phyloP scores from a whole-genome alignment of 2,329 filamentous ascomycete species.

The Dothideomycetes sp. region DNA sequence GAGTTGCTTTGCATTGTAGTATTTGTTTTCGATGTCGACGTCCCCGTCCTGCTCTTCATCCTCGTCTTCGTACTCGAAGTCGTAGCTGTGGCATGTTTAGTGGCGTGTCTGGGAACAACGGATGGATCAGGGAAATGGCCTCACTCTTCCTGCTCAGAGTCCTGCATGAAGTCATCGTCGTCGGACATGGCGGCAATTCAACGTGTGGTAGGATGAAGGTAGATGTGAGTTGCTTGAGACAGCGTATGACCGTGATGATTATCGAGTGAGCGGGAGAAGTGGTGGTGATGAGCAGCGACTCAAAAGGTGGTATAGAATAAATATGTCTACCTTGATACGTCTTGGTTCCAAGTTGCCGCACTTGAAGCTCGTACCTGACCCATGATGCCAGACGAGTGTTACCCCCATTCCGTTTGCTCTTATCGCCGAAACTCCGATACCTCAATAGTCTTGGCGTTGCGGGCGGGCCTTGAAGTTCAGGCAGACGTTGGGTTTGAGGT shows the following conservation, averaged over 20 bases:
- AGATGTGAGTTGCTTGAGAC: neutral
- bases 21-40: conserved; percentile 97
- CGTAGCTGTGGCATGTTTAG: conserved; percentile 50
- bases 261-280: too few species aligned
- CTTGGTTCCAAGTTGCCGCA: too few species aligned
- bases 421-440: too few species aligned
- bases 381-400: too few species aligned
- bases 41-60: conserved; percentile 81
- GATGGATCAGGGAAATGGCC: conserved; percentile 12
- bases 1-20: conserved; percentile 98
- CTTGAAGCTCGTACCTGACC: too few species aligned
- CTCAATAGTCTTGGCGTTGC: too few species aligned
- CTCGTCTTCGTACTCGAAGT: conserved; percentile 95
- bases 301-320: too few species aligned
- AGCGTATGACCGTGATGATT: neutral
- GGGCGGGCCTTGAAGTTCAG: too few species aligned
- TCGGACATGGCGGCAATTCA: conserved; percentile 53
- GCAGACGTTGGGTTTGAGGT: too few species aligned
- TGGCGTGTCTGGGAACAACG: neutral
- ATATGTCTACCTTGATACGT: too few species aligned
- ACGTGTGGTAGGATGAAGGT: neutral
- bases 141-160: conserved; percentile 78
- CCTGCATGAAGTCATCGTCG: conserved; percentile 89
- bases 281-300: too few species aligned
- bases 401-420: too few species aligned